A percentile compares a stretch with the other conserved stretches of the same genome.
Conservation (phyloP, 2,329 filamentous ascomycete species). For the Westerdykella aurantiaca region DNA sequence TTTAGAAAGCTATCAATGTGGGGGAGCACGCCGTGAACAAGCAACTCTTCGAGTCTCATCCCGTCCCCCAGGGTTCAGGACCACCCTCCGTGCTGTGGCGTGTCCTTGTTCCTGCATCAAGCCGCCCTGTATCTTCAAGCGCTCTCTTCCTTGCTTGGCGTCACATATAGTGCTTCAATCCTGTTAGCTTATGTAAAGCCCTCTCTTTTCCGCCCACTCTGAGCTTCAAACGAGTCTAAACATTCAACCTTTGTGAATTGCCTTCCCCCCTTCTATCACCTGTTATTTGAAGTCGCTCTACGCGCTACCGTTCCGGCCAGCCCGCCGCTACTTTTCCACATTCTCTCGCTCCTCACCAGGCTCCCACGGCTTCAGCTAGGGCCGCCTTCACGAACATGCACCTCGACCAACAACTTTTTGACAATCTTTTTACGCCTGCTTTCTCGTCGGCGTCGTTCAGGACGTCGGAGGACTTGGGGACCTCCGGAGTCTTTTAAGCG, state of each 20-base stretch:
- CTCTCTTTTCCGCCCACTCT: background rate
- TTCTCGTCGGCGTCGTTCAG: constrained; percentile 8
- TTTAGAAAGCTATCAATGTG: too few species aligned
- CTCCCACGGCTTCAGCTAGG: constrained; percentile 2
- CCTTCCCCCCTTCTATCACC: constrained; percentile 14
- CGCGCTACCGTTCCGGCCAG: background rate
- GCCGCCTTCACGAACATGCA: constrained; percentile 3
- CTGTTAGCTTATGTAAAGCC: background rate
- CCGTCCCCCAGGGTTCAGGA: too few species aligned
- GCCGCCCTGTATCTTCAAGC: constrained; percentile 27
- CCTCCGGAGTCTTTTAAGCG: constrained; percentile 26
- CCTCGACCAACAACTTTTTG: constrained; percentile 5
- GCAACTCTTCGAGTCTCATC: too few species aligned
- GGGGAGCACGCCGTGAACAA: too few species aligned
- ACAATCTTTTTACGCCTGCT: constrained; percentile 3
- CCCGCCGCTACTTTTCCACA: background rate
- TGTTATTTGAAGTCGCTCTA: background rate
- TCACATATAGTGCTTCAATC: constrained; percentile 3
- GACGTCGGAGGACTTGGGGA: constrained; percentile 18
- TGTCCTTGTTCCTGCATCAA: constrained; percentile 26
- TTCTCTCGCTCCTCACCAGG: background rate
- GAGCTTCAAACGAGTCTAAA: constrained; percentile 17
- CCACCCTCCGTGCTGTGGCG: too few species aligned
- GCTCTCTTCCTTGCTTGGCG: constrained; percentile 22
- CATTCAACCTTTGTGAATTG: constrained; percentile 25